A percentile compares a stretch with the other conserved stretches of the same genome.
Conservation (phyloP, 1,284 basidiomycete species). For the Trametes hirsuta region DNA sequence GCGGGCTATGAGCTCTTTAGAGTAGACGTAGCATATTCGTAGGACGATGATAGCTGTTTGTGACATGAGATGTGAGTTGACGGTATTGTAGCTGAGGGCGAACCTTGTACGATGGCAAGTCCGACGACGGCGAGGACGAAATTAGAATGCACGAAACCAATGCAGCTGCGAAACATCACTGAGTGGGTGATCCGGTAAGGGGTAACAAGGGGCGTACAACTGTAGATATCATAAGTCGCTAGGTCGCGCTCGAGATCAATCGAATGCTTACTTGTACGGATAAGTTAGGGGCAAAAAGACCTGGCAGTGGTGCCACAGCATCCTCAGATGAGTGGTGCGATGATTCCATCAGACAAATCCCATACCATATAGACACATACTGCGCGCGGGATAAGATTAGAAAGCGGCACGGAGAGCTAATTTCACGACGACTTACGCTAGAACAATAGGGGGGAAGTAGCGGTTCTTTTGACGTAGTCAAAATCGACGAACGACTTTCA, state of each 20-base stretch:
- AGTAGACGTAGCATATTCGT: conserved; percentile 35
- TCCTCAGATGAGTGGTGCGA: neutral
- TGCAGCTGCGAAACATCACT: conserved; percentile 18
- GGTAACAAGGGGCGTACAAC: neutral
- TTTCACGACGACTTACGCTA: conserved; percentile 22
- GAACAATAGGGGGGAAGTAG: conserved; percentile 25
- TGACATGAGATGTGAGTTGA: neutral
- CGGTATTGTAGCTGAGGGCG: neutral
- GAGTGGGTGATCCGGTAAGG: neutral
- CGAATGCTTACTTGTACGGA: conserved; percentile 10
- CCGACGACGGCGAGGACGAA: conserved; percentile 18
- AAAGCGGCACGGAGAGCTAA: neutral
- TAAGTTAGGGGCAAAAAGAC: conserved; percentile 10
- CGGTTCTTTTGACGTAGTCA: conserved; percentile 24
- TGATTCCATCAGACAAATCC: neutral
- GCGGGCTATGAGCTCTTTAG: conserved; percentile 22
- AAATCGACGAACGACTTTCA: neutral
- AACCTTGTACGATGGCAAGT: conserved; percentile 29
- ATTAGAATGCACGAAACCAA: conserved; percentile 11
- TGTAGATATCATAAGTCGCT: neutral
- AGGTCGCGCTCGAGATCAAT: neutral
- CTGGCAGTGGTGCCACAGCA: neutral
- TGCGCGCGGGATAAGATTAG: neutral
- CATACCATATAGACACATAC: conserved; percentile 4
- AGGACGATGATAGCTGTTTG: conserved; percentile 31